A percentile compares a stretch with the other conserved stretches of the same genome.
These are phyloP conservation scores for Apiotrichum mycotoxinovorans DNA, from an alignment of 1,284 basidiomycete species.

Conservation along the genomic window DNA sequence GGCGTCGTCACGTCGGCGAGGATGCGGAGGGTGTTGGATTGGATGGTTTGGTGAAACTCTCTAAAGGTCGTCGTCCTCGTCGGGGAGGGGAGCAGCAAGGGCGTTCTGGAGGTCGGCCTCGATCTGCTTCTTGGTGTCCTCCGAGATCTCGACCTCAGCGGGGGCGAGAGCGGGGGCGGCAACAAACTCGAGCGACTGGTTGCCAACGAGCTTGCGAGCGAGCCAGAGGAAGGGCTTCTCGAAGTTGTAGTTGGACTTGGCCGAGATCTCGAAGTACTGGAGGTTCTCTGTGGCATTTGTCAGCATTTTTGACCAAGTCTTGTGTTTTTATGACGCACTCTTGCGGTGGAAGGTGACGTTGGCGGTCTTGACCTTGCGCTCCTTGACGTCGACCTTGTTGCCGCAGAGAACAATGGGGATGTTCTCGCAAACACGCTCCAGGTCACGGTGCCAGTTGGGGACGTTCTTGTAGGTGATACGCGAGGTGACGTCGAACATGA, in stretches of 20 bases:
- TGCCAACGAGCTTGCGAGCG: constrained; percentile 95
- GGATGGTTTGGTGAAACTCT: not conserved
- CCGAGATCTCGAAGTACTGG: constrained; percentile 99
- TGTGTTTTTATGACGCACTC: constrained; percentile 57
- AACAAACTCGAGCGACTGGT: constrained; percentile 86
- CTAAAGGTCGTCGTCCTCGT: constrained; percentile 52
- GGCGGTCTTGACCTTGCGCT: constrained; percentile 99
- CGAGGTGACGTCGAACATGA: constrained; percentile 99
- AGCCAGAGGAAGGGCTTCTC: constrained; percentile 99
- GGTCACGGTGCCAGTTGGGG: constrained; percentile 99
- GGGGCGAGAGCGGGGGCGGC: constrained; percentile 94
- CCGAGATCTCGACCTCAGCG: constrained; percentile 85
- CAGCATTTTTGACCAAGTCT: not conserved
- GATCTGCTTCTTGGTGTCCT: constrained; percentile 67
- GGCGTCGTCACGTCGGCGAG: not conserved
- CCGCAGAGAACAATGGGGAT: constrained; percentile 99
- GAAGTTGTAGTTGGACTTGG: constrained; percentile 99
- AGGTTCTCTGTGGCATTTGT: constrained; percentile 65
- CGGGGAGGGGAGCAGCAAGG: constrained; percentile 48
- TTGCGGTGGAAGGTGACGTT: constrained; percentile 99
- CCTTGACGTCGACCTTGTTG: constrained; percentile 99
- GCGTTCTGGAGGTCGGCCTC: constrained; percentile 75
- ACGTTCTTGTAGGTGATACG: constrained; percentile 99
- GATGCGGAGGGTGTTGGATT: not conserved
- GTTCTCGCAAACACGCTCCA: constrained; percentile 99